phyloP scores from a whole-genome alignment of 352 stramenopile species.

The Globisporangium orthogonon region DNA sequence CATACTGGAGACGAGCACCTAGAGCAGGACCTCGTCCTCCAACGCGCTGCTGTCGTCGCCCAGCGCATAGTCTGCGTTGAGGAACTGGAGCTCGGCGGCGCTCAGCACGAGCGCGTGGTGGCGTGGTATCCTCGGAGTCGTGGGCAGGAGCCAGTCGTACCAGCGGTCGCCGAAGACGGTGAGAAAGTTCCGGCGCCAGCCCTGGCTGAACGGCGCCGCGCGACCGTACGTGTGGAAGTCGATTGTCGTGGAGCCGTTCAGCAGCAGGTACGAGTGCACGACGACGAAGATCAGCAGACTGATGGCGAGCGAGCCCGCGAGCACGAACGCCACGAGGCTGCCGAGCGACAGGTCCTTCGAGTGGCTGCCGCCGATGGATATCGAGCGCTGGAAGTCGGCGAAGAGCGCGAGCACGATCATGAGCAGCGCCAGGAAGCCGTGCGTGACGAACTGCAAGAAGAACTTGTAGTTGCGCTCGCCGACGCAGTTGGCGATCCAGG shows the following conservation, averaged over 20 bases:
- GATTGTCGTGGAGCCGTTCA: conserved; percentile 67
- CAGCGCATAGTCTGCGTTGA: conserved; percentile 38
- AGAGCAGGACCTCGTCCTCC: conserved; percentile 37
- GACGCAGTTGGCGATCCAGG: conserved; percentile 91
- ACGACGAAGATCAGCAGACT: conserved; percentile 68
- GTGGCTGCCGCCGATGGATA: conserved; percentile 10
- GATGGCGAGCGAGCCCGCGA: conserved; percentile 58
- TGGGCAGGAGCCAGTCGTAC: conserved; percentile 56
- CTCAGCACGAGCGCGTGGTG: conserved; percentile 21
- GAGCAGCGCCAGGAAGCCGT: conserved; percentile 55
- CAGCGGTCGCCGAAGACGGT: conserved; percentile 45
- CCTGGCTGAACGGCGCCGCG: conserved; percentile 56
- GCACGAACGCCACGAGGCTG: conserved; percentile 63
- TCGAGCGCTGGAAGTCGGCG: conserved; percentile 32
- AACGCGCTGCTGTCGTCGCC: conserved; percentile 39
- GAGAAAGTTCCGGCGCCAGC: conserved; percentile 49
- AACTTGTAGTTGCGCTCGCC: conserved; percentile 84
- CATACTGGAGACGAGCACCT: neutral
- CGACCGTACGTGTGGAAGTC: conserved; percentile 73
- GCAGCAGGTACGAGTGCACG: conserved; percentile 65
- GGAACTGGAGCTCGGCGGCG: conserved; percentile 36
- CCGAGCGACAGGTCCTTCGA: conserved; percentile 30
- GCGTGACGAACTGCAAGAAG: conserved; percentile 82
- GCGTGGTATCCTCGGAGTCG: conserved; percentile 9
- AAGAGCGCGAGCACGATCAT: conserved; percentile 59